Evolutionary conservation across 352 stramenopile genomes (phyloP).

Genomic region (Peronospora destructor): DNA sequence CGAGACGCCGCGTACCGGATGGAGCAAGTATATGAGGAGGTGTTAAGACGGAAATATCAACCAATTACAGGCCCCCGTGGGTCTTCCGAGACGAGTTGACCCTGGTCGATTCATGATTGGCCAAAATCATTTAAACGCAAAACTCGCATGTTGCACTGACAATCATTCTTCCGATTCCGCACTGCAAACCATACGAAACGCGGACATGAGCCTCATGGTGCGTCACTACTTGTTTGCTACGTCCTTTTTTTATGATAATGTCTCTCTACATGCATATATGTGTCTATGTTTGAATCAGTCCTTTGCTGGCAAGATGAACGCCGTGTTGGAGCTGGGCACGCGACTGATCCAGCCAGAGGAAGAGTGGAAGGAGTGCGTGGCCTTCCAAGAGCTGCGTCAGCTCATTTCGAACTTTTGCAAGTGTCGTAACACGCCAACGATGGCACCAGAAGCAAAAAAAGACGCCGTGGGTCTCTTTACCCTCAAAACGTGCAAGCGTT

Average conservation of each 20-base stretch:
- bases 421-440: slow-evolving; percentile 3
- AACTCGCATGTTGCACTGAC: slow-evolving; percentile 5
- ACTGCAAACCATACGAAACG: slow-evolving; percentile 13
- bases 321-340: slow-evolving; percentile 40
- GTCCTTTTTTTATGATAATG: not conserved
- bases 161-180: slow-evolving; percentile 22
- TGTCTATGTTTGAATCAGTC: slow-evolving; percentile 20
- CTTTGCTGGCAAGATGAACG: slow-evolving; percentile 45
- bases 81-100: slow-evolving; percentile 18
- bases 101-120: slow-evolving; percentile 6
- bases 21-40: slow-evolving; percentile 46
- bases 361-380: slow-evolving; percentile 50
- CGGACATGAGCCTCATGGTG: slow-evolving; percentile 47
- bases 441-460: not conserved
- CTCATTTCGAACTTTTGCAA: slow-evolving; percentile 25
- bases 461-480: slow-evolving; percentile 26
- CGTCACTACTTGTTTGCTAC: slow-evolving; percentile 2
- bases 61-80: slow-evolving; percentile 6
- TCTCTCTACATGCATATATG: not conserved
- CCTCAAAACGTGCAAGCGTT: slow-evolving; percentile 45
- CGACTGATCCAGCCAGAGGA: slow-evolving; percentile 46
- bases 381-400: slow-evolving; percentile 37
- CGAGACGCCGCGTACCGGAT: slow-evolving; percentile 38
- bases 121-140: slow-evolving; percentile 4
- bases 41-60: slow-evolving; percentile 35